phyloP scores from a whole-genome alignment of 2,329 filamentous ascomycete species.

The Penicillium paneum region DNA sequence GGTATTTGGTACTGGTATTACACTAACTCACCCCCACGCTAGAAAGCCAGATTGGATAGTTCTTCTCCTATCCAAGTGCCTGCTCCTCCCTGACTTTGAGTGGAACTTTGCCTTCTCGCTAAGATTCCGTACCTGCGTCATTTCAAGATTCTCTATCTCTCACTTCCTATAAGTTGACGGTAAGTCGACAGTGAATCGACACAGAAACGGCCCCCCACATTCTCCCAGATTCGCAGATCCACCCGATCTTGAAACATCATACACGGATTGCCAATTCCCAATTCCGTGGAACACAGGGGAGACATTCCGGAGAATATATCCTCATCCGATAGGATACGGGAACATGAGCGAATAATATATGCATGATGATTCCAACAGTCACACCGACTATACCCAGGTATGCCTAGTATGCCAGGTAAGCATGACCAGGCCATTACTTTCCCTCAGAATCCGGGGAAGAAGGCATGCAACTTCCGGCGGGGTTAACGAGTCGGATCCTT shows the following conservation, averaged over 20 bases:
- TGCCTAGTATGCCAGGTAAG: neutral
- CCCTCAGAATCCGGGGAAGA: slow-evolving; percentile 2
- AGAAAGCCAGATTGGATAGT: neutral
- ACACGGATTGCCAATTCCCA: slow-evolving; percentile 1
- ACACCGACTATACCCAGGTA: neutral
- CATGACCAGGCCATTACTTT: neutral
- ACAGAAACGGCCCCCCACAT: slow-evolving; percentile 2
- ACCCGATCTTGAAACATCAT: neutral
- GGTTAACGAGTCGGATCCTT: neutral
- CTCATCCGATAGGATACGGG: neutral
- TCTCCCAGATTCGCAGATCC: neutral
- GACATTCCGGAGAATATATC: neutral
- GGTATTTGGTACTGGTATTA: neutral
- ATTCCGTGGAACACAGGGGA: neutral
- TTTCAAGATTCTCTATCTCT: neutral
- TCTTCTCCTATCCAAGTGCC: too few species aligned
- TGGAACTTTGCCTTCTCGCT: neutral
- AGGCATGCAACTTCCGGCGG: neutral
- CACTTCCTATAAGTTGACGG: too few species aligned
- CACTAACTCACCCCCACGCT: slow-evolving; percentile 6
- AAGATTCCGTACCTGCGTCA: neutral
- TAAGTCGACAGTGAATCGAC: neutral
- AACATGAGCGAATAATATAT: neutral
- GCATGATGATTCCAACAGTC: neutral
- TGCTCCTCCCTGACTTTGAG: neutral